These are phyloP conservation scores for Austropuccinia psidii DNA, from an alignment of 1,284 basidiomycete genomes.

Conservation along the genomic window DNA sequence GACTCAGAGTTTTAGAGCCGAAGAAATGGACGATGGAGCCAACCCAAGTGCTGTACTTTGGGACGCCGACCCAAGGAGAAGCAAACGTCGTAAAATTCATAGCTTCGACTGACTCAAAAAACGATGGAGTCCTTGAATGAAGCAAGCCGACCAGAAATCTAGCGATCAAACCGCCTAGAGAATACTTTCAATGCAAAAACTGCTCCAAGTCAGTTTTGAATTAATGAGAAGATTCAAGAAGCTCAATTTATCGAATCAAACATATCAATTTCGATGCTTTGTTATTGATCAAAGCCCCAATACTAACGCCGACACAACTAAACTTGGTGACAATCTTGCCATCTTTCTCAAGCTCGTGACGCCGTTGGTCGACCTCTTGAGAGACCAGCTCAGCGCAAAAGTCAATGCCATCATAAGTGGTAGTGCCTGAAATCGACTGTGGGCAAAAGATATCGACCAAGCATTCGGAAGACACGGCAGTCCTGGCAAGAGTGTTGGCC, in stretches of 20 bases:
- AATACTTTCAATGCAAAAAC: no score
- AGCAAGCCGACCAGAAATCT: slow-evolving; percentile 69
- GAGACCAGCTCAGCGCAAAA: slow-evolving; percentile 64
- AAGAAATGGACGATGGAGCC: slow-evolving; percentile 57
- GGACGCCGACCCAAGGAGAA: slow-evolving; percentile 66
- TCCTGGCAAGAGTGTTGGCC: slow-evolving; percentile 47
- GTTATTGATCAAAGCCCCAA: background rate
- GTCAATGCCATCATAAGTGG: slow-evolving; percentile 67
- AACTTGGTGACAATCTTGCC: slow-evolving; percentile 58
- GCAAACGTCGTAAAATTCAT: slow-evolving; percentile 74
- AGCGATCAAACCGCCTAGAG: slow-evolving; percentile 68
- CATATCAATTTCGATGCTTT: background rate
- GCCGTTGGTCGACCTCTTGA: slow-evolving; percentile 56
- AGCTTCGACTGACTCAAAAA: slow-evolving; percentile 62
- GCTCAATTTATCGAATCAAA: background rate
- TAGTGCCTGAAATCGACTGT: slow-evolving; percentile 55
- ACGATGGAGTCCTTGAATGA: slow-evolving; percentile 54
- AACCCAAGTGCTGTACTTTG: slow-evolving; percentile 54
- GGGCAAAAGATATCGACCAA: slow-evolving; percentile 55
- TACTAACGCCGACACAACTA: slow-evolving; percentile 57
- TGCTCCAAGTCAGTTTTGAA: background rate
- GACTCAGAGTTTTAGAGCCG: slow-evolving; percentile 66
- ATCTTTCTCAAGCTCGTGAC: slow-evolving; percentile 54
- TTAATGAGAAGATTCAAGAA: background rate
- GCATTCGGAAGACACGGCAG: slow-evolving; percentile 23